Evolutionary conservation across 768 basidiomycete species (phyloP).

Genomic region (Zangia roseola): DNA sequence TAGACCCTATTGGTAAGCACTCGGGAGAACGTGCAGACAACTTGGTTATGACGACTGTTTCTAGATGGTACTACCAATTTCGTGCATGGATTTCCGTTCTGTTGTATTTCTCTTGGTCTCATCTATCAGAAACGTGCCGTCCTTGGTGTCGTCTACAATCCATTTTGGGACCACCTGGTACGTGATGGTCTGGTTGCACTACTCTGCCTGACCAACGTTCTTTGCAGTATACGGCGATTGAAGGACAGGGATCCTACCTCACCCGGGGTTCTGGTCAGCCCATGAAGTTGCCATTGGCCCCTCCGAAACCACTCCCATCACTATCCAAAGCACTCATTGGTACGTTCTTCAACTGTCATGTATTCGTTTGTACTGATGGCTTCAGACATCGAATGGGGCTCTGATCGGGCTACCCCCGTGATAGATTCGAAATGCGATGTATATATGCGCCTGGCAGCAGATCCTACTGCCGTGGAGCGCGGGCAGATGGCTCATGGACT

Average conservation of each 20-base stretch:
- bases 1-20: constrained; percentile 82
- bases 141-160: constrained; percentile 89
- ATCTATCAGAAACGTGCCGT: constrained; percentile 76
- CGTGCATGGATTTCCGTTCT: constrained; percentile 81
- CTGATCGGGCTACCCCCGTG: constrained; percentile 59
- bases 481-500: constrained; percentile 86
- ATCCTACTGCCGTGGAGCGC: constrained; percentile 51
- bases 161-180: constrained; percentile 80
- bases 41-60: background rate
- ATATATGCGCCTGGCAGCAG: constrained; percentile 72
- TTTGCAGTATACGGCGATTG: constrained; percentile 69
- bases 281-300: constrained; percentile 61
- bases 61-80: constrained; percentile 90
- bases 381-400: constrained; percentile 84
- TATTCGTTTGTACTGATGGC: background rate
- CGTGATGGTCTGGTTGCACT: background rate
- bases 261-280: constrained; percentile 45
- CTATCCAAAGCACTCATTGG: constrained; percentile 76
- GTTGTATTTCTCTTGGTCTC: constrained; percentile 88
- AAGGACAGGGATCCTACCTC: constrained; percentile 77
- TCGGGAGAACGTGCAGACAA: background rate
- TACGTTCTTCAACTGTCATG: constrained; percentile 15
- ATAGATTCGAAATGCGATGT: constrained; percentile 62
- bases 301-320: constrained; percentile 60
- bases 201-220: background rate